Conservation (phyloP, 176 grass and related monocot genomes). For the Ananas comosus region DNA sequence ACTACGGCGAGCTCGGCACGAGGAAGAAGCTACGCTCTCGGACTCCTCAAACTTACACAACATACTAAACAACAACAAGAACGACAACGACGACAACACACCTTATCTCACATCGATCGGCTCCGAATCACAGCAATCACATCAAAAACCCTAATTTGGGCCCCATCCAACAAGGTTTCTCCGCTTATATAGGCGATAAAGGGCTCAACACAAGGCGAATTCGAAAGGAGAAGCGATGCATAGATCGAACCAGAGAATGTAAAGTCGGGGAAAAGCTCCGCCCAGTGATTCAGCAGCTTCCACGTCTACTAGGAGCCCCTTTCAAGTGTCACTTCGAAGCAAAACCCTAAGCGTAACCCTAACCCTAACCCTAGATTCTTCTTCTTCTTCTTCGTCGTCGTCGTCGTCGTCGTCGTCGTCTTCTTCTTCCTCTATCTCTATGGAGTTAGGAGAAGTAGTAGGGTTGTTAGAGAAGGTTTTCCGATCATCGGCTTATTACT, state of each 20-base stretch:
- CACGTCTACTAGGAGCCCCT: background rate
- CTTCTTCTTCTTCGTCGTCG: background rate
- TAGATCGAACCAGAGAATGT: background rate
- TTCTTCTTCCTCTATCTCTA: background rate
- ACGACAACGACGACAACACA: background rate
- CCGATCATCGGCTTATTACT: conserved; percentile 1
- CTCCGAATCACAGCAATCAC: too few species aligned
- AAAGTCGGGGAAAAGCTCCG: background rate
- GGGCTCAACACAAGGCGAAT: too few species aligned
- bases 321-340: background rate
- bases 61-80: background rate
- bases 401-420: background rate
- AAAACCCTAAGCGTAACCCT: conserved; percentile 3
- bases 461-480: conserved; percentile 2
- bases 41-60: background rate
- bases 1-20: background rate
- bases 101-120: too few species aligned
- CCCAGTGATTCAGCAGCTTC: background rate
- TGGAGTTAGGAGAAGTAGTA: background rate
- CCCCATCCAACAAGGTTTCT: too few species aligned
- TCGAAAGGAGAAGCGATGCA: too few species aligned
- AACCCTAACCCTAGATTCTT: background rate
- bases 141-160: too few species aligned
- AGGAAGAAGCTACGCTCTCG: background rate
- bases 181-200: too few species aligned